Percentiles rank a stretch among this genome's conserved stretches.
Evolutionary conservation across 345 rosid species (phyloP).

Genomic region (Lenwebbia sp.): DNA sequence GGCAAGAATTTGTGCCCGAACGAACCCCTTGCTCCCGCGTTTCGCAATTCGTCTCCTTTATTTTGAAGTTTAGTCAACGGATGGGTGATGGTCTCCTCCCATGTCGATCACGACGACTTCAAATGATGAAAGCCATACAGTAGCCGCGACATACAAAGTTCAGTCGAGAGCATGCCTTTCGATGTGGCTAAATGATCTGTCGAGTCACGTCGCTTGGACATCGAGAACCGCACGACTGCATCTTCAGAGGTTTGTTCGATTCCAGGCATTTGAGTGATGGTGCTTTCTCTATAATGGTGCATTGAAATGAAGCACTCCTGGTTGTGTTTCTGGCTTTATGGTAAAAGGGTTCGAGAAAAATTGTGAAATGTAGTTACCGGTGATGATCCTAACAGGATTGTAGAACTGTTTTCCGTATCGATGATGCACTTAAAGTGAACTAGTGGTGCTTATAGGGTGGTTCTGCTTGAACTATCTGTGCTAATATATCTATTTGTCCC

Average conservation of each 20-base stretch:
- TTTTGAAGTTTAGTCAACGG: too few species aligned
- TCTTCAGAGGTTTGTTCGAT: neutral
- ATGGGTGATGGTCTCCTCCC: too few species aligned
- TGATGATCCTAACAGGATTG: neutral
- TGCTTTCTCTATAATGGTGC: neutral
- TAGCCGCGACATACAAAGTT: neutral
- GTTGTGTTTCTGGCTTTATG: neutral
- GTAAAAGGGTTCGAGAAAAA: neutral
- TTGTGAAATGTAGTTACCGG: neutral
- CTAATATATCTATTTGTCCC: too few species aligned
- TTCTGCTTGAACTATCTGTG: too few species aligned
- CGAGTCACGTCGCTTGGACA: neutral
- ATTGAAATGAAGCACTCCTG: neutral
- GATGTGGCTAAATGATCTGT: neutral
- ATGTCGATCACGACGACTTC: too few species aligned
- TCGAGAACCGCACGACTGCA: neutral
- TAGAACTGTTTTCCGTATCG: neutral
- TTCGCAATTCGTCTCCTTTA: too few species aligned
- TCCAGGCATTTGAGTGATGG: neutral
- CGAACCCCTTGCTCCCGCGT: too few species aligned
- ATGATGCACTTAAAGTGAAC: too few species aligned
- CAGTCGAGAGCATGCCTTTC: neutral
- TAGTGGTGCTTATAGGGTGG: too few species aligned
- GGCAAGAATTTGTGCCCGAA: too few species aligned
- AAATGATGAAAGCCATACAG: too few species aligned